Evolutionary conservation across 495 filamentous ascomycete genomes (phyloP).

Genomic region (Aspergillus coremiiformis): DNA sequence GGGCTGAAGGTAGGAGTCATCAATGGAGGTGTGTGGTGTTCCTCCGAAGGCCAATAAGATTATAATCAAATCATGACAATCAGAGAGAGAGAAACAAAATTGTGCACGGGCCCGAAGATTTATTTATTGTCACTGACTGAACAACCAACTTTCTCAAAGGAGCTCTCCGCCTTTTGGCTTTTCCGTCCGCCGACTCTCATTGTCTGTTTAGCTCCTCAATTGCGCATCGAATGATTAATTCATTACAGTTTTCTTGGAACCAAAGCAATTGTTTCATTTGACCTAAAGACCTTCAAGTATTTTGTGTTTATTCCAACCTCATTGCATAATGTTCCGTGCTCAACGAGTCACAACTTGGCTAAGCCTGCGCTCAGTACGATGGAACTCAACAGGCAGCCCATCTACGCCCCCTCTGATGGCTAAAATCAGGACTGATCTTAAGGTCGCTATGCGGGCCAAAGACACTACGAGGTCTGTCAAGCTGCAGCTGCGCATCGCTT

Average conservation of each 20-base stretch:
- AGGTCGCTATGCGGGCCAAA: slow-evolving; percentile 55
- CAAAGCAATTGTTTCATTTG: neutral
- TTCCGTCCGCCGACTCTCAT: slow-evolving; percentile 1
- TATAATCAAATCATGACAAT: slow-evolving; percentile 12
- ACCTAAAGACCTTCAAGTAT: neutral
- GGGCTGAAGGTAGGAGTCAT: neutral
- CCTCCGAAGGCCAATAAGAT: slow-evolving; percentile 5
- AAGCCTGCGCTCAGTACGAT: slow-evolving; percentile 27
- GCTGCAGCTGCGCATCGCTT: neutral
- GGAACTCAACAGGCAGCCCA: slow-evolving; percentile 37
- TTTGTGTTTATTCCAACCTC: neutral
- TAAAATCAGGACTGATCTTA: slow-evolving; percentile 51
- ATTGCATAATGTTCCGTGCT: slow-evolving; percentile 22
- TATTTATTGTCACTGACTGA: no score
- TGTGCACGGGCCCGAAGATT: slow-evolving; percentile 24
- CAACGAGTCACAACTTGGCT: slow-evolving; percentile 22
- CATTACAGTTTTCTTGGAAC: neutral
- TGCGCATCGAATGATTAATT: neutral
- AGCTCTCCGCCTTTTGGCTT: slow-evolving; percentile 20
- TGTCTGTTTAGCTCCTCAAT: neutral
- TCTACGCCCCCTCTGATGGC: slow-evolving; percentile 39
- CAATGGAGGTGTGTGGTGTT: slow-evolving; percentile 11
- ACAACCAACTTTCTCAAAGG: neutral
- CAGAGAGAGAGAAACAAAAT: slow-evolving; percentile 29
- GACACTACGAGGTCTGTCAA: slow-evolving; percentile 42